Evolutionary conservation across 441 rosid species (phyloP).

Genomic region (Erysimum pusillum): DNA sequence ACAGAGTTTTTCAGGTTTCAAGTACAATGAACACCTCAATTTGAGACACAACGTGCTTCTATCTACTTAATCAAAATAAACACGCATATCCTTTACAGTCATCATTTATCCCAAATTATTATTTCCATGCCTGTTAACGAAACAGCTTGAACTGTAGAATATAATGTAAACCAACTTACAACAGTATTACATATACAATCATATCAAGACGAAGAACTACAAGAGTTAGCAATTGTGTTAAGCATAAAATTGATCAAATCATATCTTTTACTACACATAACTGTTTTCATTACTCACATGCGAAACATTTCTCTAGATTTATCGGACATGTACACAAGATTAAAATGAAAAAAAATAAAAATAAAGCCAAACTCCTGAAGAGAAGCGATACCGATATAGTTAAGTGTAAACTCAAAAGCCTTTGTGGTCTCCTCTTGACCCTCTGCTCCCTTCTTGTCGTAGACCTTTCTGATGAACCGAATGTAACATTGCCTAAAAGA

Average conservation of each 20-base stretch:
- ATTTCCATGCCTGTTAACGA: neutral
- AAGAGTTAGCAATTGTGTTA: conserved; percentile 1
- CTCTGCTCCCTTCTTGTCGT: conserved; percentile 88
- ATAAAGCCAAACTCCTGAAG: conserved; percentile 22
- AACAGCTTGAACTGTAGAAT: conserved; percentile 2
- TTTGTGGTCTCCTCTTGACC: conserved; percentile 95
- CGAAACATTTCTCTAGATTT: neutral
- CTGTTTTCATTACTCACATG: neutral
- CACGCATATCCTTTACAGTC: conserved; percentile 24
- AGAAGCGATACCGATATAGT: conserved; percentile 76
- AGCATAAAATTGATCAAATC: conserved; percentile 6
- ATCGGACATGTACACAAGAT: conserved; percentile 28
- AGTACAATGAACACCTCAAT: conserved; percentile 12
- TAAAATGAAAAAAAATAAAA: neutral
- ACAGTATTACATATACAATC: conserved; percentile 9
- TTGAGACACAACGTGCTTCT: neutral
- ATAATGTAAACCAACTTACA: conserved; percentile 13
- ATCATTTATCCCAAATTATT: neutral
- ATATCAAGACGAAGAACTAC: conserved; percentile 24
- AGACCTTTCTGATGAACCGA: conserved; percentile 88
- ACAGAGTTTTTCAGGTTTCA: neutral
- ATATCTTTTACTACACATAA: conserved; percentile 15
- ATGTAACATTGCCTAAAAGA: conserved; percentile 90
- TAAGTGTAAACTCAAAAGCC: conserved; percentile 93
- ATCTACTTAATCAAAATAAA: conserved; percentile 10